These are phyloP conservation scores for Colletotrichum spinosum DNA, from an alignment of 2,329 filamentous ascomycete genomes.

Conservation along the genomic window DNA sequence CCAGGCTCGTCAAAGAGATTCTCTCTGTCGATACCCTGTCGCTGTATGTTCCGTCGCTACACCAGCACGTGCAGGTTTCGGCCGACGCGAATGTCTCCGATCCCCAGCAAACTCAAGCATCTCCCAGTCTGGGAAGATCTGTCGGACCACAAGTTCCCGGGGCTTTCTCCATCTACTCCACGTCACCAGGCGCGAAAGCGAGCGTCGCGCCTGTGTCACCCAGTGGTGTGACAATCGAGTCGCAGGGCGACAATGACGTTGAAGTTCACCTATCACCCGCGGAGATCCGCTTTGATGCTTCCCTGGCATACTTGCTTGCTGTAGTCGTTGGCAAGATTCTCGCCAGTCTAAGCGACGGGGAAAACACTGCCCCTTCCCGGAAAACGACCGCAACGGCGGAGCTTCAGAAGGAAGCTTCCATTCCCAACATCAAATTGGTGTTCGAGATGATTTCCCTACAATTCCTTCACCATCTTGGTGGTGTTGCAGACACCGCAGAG, in stretches of 20 bases:
- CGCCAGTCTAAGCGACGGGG: conserved; percentile 53
- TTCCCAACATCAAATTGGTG: conserved; percentile 57
- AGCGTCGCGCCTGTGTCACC: conserved; percentile 16
- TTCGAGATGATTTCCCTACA: conserved; percentile 64
- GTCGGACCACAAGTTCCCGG: conserved; percentile 68
- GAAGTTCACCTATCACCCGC: conserved; percentile 66
- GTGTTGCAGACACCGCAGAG: conserved; percentile 63
- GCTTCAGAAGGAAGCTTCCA: conserved; percentile 28
- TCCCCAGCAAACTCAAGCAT: conserved; percentile 44
- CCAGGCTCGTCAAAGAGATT: conserved; percentile 67
- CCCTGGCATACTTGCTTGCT: conserved; percentile 65
- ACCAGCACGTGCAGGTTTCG: conserved; percentile 56
- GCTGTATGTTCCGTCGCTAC: conserved; percentile 64
- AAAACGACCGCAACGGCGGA: conserved; percentile 32
- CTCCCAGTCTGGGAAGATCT: conserved; percentile 48
- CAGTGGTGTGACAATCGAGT: conserved; percentile 27
- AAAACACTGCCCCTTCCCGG: conserved; percentile 31
- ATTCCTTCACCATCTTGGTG: conserved; percentile 66
- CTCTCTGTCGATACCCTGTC: conserved; percentile 63
- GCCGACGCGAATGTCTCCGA: conserved; percentile 44
- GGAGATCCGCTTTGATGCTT: conserved; percentile 65
- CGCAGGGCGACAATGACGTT: conserved; percentile 48
- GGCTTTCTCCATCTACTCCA: conserved; percentile 66
- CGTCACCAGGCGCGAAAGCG: conserved; percentile 25
- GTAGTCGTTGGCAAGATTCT: conserved; percentile 63